phyloP scores from a whole-genome alignment of 441 rosid genomes.

The Adansonia grandidieri region DNA sequence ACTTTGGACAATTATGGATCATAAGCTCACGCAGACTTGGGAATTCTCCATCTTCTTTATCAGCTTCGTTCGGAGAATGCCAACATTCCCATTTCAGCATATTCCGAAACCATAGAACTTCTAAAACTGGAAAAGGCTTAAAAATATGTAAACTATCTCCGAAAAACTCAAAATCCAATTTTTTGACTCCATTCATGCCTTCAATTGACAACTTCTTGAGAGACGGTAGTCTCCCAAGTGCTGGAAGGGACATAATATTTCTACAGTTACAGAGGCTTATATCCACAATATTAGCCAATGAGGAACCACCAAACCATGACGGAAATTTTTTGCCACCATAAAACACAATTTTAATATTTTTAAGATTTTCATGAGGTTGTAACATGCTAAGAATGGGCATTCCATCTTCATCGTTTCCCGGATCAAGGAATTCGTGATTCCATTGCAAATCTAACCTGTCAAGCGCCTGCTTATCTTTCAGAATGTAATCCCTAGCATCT shows the following conservation, averaged over 20 bases:
- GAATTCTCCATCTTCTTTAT: conserved; percentile 15
- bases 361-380: conserved; percentile 27
- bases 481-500: conserved; percentile 24
- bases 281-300: background rate
- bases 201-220: conserved; percentile 20
- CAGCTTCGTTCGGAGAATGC: background rate
- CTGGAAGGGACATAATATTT: conserved; percentile 26
- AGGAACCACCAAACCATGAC: conserved; percentile 30
- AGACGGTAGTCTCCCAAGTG: conserved; percentile 30
- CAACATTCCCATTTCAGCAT: conserved; percentile 32
- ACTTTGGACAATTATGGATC: conserved; percentile 27
- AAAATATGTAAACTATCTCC: conserved; percentile 8
- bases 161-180: conserved; percentile 25
- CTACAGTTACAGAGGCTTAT: conserved; percentile 23
- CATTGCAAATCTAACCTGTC: conserved; percentile 25
- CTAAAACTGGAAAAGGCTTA: conserved; percentile 28
- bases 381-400: conserved; percentile 21
- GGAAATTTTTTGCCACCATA: conserved; percentile 32
- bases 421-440: background rate
- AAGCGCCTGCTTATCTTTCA: conserved; percentile 26
- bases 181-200: conserved; percentile 29
- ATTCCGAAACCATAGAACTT: conserved; percentile 24
- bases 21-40: conserved; percentile 28
- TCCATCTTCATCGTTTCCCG: background rate
- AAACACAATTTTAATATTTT: conserved; percentile 15